phyloP scores from a whole-genome alignment of 1,284 basidiomycete species.

The Cutaneotrichosporon curvatum region DNA sequence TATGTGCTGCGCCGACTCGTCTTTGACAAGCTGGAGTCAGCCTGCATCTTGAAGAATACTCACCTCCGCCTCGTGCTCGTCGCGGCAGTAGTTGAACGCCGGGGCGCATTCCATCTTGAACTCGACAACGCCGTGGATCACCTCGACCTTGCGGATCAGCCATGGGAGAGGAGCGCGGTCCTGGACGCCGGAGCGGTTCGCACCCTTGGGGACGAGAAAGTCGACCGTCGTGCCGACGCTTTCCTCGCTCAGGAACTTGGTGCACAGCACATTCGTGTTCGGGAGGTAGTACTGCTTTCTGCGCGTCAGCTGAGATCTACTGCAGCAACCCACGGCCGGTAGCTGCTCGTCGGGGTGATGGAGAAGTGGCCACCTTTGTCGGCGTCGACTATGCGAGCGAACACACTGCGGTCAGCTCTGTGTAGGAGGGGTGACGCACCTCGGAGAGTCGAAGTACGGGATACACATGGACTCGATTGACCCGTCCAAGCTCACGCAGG shows the following conservation, averaged over 20 bases:
- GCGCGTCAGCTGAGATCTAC: conserved; percentile 52
- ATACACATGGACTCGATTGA: conserved; percentile 71
- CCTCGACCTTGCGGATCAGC: conserved; percentile 79
- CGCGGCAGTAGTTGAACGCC: conserved; percentile 84
- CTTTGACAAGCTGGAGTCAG: conserved; percentile 38
- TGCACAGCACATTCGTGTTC: conserved; percentile 78
- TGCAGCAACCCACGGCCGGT: conserved; percentile 24
- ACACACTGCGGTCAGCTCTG: conserved; percentile 53
- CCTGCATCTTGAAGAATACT: not conserved
- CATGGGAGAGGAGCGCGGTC: conserved; percentile 56
- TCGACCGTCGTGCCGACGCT: conserved; percentile 72
- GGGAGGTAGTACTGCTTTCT: conserved; percentile 78
- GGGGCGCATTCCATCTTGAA: conserved; percentile 80
- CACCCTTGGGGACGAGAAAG: conserved; percentile 39
- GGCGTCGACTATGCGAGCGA: conserved; percentile 57
- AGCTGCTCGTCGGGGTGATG: conserved; percentile 55
- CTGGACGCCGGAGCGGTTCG: conserved; percentile 30
- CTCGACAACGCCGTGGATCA: conserved; percentile 68
- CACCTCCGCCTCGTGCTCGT: conserved; percentile 58
- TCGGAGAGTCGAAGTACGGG: conserved; percentile 84
- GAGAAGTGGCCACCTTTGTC: conserved; percentile 84
- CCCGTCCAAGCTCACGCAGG: conserved; percentile 45
- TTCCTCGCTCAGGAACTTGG: conserved; percentile 75
- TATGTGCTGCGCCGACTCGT: conserved; percentile 49
- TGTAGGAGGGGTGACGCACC: too few species aligned